Evolutionary conservation across 108 stramenopile genomes (phyloP).

Genomic region (Conticribra weissflogii): DNA sequence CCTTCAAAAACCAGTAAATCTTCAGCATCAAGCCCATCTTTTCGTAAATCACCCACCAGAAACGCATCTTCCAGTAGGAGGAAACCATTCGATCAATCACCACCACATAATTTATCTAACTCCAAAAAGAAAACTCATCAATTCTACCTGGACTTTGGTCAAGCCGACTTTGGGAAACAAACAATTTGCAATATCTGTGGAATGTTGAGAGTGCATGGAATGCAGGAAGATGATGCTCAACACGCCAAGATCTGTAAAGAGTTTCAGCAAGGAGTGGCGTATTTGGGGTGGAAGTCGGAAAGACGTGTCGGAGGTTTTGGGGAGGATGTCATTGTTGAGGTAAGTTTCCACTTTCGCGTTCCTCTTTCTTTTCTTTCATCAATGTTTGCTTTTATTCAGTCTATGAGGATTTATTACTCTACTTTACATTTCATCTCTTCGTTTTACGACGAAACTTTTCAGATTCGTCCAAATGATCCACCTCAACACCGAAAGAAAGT

Average conservation of each 20-base stretch:
- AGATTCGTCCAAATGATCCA: slow-evolving; percentile 45
- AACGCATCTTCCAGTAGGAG: no score
- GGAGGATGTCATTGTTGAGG: slow-evolving; percentile 43
- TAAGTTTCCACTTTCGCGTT: no score
- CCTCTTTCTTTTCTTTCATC: no score
- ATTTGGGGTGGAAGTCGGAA: slow-evolving; percentile 45
- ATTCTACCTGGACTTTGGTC: slow-evolving; percentile 84
- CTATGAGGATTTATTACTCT: no score
- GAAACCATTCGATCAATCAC: no score
- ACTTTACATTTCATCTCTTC: no score
- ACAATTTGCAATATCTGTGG: slow-evolving; percentile 71
- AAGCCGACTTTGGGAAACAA: slow-evolving; percentile 66
- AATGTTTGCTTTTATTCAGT: no score
- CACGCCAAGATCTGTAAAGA: slow-evolving; percentile 67
- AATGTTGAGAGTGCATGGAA: slow-evolving; percentile 73
- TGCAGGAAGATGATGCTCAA: slow-evolving; percentile 58
- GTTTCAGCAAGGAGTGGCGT: slow-evolving; percentile 61
- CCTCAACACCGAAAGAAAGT: slow-evolving; percentile 51
- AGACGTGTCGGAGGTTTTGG: slow-evolving; percentile 12
- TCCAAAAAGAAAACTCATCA: slow-evolving; percentile 34
- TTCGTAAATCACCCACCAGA: no score
- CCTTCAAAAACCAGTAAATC: no score
- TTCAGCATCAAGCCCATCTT: no score
- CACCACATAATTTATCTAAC: background rate
- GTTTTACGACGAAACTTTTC: no score